Evolutionary conservation across 106 monocot species (phyloP), one percentile per base, ranked within the genome.

Genomic region (Posidonia australis): DNA sequence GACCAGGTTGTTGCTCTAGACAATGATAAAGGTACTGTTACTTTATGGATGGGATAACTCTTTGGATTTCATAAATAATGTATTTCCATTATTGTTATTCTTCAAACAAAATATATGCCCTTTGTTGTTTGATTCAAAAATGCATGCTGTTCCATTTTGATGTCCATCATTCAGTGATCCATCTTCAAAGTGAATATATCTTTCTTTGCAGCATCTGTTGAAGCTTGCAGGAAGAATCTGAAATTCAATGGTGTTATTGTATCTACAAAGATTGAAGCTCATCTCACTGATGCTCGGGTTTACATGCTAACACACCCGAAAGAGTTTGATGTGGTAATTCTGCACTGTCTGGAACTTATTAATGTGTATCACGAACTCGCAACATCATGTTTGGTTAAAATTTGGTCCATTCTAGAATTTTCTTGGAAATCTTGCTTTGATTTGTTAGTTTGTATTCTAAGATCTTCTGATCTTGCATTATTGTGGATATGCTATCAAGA

Each of bases 271-370:
- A 82, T 92, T 51, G 82, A 92, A 76, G 81, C 87, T 62, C 73
- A 87, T 78, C 80, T 80, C 36, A 81, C 80, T 64, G 92, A 92
- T 82, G 83, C 92, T 66, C 74, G 87, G 56, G 73, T 92, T 79
- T 82, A 87, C 72, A 92, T 92, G 92, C 82, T 92, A 41, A 92
- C 77, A 3, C 87, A 87, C 67, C 84, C 67, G n/a, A 87, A 86
- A 74, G 87, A 87, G 70, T 92, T 77, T 71, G 87, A 92, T 87
- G 87, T 78, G 92, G 92, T 92, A 92, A 80, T 42, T 43, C 9
- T 43, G 27, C 30, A 13, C 13, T n/a, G 9, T 10, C 0, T 54
- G 20, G 21, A 54, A 54, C 54, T 21, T 19, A 54, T 54, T 9
- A 23, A 23, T 23, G 3, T 54, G 9, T 54, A 20, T 54, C 0